A percentile compares a stretch with the other conserved stretches of the same genome.
Evolutionary conservation across 331 rosid genomes (phyloP).

Genomic region (Acacia concinna): DNA sequence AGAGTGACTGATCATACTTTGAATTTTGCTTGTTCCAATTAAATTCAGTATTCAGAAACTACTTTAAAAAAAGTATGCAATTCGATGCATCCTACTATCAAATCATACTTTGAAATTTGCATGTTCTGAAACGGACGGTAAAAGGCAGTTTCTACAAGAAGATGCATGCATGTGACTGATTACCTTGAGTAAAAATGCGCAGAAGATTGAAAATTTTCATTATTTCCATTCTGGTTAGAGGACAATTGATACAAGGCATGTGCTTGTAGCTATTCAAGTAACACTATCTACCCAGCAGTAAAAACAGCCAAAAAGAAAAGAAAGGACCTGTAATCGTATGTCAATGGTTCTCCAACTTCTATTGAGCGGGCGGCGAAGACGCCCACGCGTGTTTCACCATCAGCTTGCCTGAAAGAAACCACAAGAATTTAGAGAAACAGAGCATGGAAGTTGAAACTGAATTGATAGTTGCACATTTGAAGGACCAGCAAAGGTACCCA

Average conservation of each 20-base stretch:
- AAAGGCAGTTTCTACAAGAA: neutral
- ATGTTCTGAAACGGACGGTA: no score
- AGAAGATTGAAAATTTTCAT: neutral
- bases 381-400: constrained; percentile 90
- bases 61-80: neutral
- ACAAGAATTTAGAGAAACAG: constrained; percentile 24
- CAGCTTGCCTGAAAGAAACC: constrained; percentile 76
- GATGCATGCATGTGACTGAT: neutral
- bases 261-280: neutral
- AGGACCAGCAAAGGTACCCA: neutral
- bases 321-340: constrained; percentile 85
- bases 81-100: neutral
- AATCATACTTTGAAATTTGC: no score
- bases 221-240: constrained; percentile 10
- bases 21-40: neutral
- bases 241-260: neutral
- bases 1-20: neutral
- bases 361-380: constrained; percentile 80
- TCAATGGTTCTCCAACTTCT: constrained; percentile 77
- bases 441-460: neutral
- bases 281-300: neutral
- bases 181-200: neutral
- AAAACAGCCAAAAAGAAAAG: neutral
- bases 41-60: neutral
- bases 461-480: neutral